phyloP scores from a whole-genome alignment of 2,329 filamentous ascomycete genomes.

The Parastagonospora nodorum region DNA sequence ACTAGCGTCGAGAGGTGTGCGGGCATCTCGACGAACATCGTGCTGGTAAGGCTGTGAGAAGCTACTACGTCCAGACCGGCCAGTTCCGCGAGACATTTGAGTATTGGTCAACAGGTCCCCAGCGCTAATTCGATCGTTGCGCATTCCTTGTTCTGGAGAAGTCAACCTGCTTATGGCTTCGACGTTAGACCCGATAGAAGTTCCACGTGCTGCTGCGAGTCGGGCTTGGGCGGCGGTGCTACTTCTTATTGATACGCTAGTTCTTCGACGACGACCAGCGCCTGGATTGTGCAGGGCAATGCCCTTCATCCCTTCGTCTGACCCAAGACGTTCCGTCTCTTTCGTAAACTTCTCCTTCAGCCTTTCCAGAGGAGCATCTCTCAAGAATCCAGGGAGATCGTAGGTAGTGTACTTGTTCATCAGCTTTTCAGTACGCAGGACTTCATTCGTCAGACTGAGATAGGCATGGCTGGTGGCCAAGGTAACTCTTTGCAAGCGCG shows the following conservation, averaged over 20 bases:
- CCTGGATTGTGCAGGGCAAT: conserved; percentile 90
- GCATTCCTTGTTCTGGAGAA: conserved; percentile 30
- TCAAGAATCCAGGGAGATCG: conserved; percentile 87
- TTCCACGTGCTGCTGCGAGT: conserved; percentile 54
- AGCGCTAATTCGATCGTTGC: conserved; percentile 43
- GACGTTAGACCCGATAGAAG: conserved; percentile 28
- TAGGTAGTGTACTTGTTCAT: conserved; percentile 93
- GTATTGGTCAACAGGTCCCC: conserved; percentile 83
- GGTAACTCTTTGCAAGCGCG: conserved; percentile 90
- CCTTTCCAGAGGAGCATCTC: conserved; percentile 79
- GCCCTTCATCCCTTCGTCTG: conserved; percentile 84
- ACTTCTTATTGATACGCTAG: conserved; percentile 72
- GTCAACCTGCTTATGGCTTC: conserved; percentile 27
- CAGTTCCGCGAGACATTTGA: conserved; percentile 68
- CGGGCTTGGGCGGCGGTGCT: conserved; percentile 76
- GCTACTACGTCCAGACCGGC: conserved; percentile 53
- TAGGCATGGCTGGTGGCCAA: conserved; percentile 94
- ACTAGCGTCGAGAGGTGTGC: conserved; percentile 53
- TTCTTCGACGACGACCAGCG: conserved; percentile 68
- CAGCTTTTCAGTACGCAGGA: conserved; percentile 87
- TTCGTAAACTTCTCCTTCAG: conserved; percentile 91
- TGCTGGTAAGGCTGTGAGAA: conserved; percentile 57
- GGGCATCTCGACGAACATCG: conserved; percentile 46
- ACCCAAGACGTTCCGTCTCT: conserved; percentile 80
- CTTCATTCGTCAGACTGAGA: conserved; percentile 87